Percentiles rank a stretch among this genome's conserved stretches.
phyloP scores from a whole-genome alignment of 495 filamentous ascomycete genomes.

The Aspergillus sparsus region DNA sequence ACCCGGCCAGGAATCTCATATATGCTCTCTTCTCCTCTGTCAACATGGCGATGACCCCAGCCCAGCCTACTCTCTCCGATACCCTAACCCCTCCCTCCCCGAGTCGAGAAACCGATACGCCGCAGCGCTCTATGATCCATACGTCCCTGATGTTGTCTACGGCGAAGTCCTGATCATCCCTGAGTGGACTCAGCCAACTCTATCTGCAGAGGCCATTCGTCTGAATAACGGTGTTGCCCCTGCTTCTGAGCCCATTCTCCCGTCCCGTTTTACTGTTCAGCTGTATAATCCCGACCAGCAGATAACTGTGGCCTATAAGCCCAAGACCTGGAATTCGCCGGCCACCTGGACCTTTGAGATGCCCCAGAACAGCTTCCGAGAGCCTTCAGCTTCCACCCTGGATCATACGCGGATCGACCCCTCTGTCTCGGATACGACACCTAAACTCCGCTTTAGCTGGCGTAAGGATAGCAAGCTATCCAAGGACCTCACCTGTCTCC shows the following conservation, averaged over 20 bases:
- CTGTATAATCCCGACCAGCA: constrained; percentile 95
- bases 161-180: constrained; percentile 84
- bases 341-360: constrained; percentile 90
- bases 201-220: constrained; percentile 78
- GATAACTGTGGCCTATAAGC: constrained; percentile 66
- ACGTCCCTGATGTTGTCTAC: constrained; percentile 77
- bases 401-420: constrained; percentile 75
- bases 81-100: constrained; percentile 67
- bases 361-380: constrained; percentile 79
- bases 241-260: constrained; percentile 73
- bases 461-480: constrained; percentile 85
- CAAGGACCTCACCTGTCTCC: constrained; percentile 77
- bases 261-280: constrained; percentile 75
- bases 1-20: constrained; percentile 50
- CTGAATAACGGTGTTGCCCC: constrained; percentile 68
- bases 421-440: constrained; percentile 66
- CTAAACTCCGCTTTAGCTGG: constrained; percentile 86
- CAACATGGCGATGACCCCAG: constrained; percentile 78
- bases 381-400: constrained; percentile 71
- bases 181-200: constrained; percentile 77
- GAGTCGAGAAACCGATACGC: constrained; percentile 81
- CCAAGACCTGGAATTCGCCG: constrained; percentile 74
- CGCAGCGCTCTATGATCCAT: constrained; percentile 79
- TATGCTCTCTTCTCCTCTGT: constrained; percentile 66
- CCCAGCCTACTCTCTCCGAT: constrained; percentile 75